Base-by-base conservation (phyloP, 768 basidiomycete species). In the Leccinum ochraceum region DNA sequence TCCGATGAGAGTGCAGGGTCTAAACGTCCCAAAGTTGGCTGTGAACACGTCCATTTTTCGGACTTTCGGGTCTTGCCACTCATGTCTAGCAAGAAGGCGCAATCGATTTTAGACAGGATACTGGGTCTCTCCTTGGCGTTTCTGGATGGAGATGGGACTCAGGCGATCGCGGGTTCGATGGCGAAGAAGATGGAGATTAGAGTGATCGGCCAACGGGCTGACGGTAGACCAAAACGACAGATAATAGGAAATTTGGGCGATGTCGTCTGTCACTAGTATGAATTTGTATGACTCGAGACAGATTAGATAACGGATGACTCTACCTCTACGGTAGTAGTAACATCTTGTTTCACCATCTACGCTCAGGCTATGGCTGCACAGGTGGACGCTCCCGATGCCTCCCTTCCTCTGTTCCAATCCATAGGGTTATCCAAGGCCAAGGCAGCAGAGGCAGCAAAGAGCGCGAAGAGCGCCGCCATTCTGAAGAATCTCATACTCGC, bases 361-460 rank as follows among this genome's bases (percentile, higher is more conserved):
- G 17, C 30, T 30, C 30, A 30, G 30, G 26, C 39, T 48, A 71
- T 71, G 70, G 8, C 62, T 17, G 51, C 56, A n/a, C 63, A 66
- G 55, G 62, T 34, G 53, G 64, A 60, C 20, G 20, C 59, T 26
- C 22, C 57, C 11, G 67, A 67, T 22, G 22, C 50, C n/a, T 61
- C 42, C 36, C 54, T 58, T 48, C 28, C 74, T 20, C 78, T 89
- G 39, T 94, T 95, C 79, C 83, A 86, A 71, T 83, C 86, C 39
- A 87, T 94, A 59, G 92, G 92, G 26, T 78, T 97, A 49, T 79
- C 87, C 46, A 81, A 85, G 60, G 76, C 88, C 56, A 92, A 94
- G 72, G 91, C 95, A 1, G 81, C 82, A 10, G 94, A 97, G 67
- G 89, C 91, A 5, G 85, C 87, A 37, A 92, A 94, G 71, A 89